A percentile compares a stretch with the other conserved stretches of the same genome.
These are phyloP conservation scores for Aspergillus hiratsukae DNA, from an alignment of 2,329 filamentous ascomycete species.

Conservation along the genomic window DNA sequence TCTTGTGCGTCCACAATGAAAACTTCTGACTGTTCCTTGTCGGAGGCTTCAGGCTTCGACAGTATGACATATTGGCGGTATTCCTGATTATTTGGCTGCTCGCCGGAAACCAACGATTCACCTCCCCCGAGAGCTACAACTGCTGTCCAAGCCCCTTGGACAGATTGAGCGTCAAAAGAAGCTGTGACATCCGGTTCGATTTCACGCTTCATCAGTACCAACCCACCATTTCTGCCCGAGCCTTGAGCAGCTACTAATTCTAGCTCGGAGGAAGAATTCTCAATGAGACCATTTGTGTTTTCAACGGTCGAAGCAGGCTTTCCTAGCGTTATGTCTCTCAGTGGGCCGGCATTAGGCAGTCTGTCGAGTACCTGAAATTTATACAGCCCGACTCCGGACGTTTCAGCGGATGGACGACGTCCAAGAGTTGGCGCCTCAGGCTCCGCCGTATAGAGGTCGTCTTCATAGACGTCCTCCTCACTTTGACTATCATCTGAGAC, in stretches of 20 bases:
- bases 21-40: constrained; percentile 72
- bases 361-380: constrained; percentile 72
- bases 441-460: constrained; percentile 45
- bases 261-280: constrained; percentile 33
- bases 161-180: constrained; percentile 67
- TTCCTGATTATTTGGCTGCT: constrained; percentile 51
- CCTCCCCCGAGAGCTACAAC: constrained; percentile 45
- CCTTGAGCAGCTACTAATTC: constrained; percentile 54
- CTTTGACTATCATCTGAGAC: constrained; percentile 57
- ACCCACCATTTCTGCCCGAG: constrained; percentile 56
- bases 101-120: constrained; percentile 43
- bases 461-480: constrained; percentile 56
- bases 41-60: constrained; percentile 61
- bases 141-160: constrained; percentile 78
- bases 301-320: constrained; percentile 45
- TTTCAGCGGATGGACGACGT: constrained; percentile 16
- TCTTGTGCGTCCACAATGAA: constrained; percentile 69
- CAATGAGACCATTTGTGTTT: constrained; percentile 44
- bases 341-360: constrained; percentile 72
- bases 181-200: constrained; percentile 70
- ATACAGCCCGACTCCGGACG: constrained; percentile 50
- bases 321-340: constrained; percentile 70
- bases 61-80: constrained; percentile 75
- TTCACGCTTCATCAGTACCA: constrained; percentile 73
- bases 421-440: constrained; percentile 18